phyloP scores from a whole-genome alignment of 176 grass and related monocot genomes.

The Chloris gayana region DNA sequence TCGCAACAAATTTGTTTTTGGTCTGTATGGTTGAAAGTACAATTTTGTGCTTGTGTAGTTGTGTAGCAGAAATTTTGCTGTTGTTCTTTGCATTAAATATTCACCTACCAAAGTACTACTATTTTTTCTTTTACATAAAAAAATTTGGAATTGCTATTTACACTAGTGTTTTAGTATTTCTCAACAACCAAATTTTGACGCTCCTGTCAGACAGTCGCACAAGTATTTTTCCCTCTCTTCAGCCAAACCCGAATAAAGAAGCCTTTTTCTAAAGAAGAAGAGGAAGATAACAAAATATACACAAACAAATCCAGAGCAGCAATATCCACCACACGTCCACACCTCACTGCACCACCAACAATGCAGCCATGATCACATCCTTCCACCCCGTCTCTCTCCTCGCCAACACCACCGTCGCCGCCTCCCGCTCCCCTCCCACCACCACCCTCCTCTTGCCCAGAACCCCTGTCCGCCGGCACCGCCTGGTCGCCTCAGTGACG shows the following conservation, averaged over 20 bases:
- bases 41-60: too few species aligned
- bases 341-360: background rate
- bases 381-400: slow-evolving; percentile 6
- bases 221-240: too few species aligned
- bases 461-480: background rate
- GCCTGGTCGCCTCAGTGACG: background rate
- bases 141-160: too few species aligned
- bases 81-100: background rate
- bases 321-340: slow-evolving; percentile 45
- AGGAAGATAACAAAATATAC: background rate
- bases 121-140: too few species aligned
- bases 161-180: too few species aligned
- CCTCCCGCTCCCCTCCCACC: background rate
- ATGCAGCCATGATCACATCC: slow-evolving; percentile 54
- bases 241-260: background rate
- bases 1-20: background rate
- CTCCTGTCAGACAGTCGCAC: too few species aligned
- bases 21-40: background rate
- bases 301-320: background rate
- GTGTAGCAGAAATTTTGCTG: background rate
- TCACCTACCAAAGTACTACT: background rate
- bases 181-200: too few species aligned
- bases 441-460: slow-evolving; percentile 1
- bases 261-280: background rate
- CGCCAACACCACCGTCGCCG: background rate